Base-by-base conservation (phyloP, 768 basidiomycete genomes). In the Hygrocybe punicea region DNA sequence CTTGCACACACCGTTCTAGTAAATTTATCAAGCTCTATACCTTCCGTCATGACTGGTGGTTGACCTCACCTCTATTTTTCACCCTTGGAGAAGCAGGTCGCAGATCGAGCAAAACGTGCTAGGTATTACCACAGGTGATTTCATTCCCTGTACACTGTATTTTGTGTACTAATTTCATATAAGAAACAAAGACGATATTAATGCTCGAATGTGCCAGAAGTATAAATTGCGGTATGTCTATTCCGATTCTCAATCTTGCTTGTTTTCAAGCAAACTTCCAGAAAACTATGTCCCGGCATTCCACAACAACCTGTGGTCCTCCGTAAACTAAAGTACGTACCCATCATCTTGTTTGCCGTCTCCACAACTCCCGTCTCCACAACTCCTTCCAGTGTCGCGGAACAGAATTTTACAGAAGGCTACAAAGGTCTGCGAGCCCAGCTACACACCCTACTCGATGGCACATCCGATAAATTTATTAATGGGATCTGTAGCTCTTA, bases 1-100 rank as follows among this genome's bases (percentile, higher is more conserved):
- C 29, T 29, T 29, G 29, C 29, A 29, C 29, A 29, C 29, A 8
- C 29, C 8, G 29, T n/a, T n/a, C n/a, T n/a, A n/a, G n/a, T 29
- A 29, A 29, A 8, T 8, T 29, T 29, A 29, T 29, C 29, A 8
- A 4, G 19, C 4, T 42, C 19, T 16, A n/a, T n/a, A n/a, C n/a
- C 40, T 11, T 3, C 11, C 40, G 11, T 16, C 40, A 42, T 42
- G 40, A 6, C 40, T 42, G 35, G 51, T n/a, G 51, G 42, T 44
- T 51, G 34, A 62, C 42, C 11, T 36, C 48, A 17, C 24, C 42
- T 58, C 57, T 65, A 54, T 55, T 49, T 46, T 61, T 63, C 57
- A 16, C 34, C 29, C 8, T 58, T 55, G 34, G 58, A 61, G 45
- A 58, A 58, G 51, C 37, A 17, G 23, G 39, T 37, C 23, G 44